Evolutionary conservation across 192 early-diverging fungal genomes (phyloP).

Genomic region (Entomortierella beljakovae): DNA sequence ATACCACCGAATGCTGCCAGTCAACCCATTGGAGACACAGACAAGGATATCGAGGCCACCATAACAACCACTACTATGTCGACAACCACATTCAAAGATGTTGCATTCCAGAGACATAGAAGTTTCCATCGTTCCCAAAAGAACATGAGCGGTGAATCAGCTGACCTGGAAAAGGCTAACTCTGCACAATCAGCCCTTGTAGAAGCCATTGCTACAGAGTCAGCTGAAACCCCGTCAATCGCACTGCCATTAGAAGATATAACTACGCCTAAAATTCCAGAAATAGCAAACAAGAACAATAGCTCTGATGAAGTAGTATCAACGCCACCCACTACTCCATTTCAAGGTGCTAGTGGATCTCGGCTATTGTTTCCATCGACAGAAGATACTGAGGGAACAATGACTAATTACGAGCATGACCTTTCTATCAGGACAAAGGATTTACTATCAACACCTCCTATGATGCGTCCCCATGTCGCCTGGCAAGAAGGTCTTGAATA

Average conservation of each 20-base stretch:
- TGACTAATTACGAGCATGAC: not conserved
- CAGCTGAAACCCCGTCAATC: constrained; percentile 16
- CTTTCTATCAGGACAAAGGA: constrained; percentile 35
- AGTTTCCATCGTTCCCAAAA: constrained; percentile 2
- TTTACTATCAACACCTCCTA: constrained; percentile 24
- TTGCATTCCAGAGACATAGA: constrained; percentile 27
- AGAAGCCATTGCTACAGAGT: constrained; percentile 22
- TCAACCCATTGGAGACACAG: not conserved
- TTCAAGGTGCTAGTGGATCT: not conserved
- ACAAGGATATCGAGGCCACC: constrained; percentile 34
- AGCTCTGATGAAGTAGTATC: not conserved
- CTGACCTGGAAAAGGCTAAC: constrained; percentile 18
- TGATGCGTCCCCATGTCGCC: constrained; percentile 15
- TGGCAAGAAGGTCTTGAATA: constrained; percentile 51
- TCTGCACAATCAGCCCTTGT: constrained; percentile 16
- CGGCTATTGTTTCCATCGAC: not conserved
- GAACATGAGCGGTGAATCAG: not conserved
- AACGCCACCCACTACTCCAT: constrained; percentile 2
- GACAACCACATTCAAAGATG: constrained; percentile 46
- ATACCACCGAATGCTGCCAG: not conserved
- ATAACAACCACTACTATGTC: constrained; percentile 52
- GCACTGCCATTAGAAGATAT: constrained; percentile 26
- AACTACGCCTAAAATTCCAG: constrained; percentile 4
- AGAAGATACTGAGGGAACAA: not conserved
- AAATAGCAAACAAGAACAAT: not conserved